Conservation (phyloP, 768 basidiomycete genomes). For the Lyophyllum atratum region DNA sequence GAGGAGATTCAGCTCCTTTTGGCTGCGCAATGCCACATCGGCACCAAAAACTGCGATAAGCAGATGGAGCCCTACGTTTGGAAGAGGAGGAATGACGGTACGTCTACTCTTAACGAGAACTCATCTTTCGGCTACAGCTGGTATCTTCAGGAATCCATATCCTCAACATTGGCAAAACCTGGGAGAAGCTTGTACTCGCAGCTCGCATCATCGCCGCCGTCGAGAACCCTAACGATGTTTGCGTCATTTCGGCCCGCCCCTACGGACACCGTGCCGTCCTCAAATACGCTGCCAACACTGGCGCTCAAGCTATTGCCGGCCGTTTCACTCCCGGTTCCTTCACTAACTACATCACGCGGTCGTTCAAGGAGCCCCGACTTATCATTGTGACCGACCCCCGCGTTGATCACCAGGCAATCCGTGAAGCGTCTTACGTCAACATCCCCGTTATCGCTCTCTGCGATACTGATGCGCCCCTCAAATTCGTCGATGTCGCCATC, state of each 20-base stretch:
- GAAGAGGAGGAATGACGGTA: slow-evolving; percentile 95
- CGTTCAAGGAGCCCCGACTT: slow-evolving; percentile 99
- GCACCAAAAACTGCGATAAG: slow-evolving; percentile 99
- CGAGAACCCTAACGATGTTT: slow-evolving; percentile 97
- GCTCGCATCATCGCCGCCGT: slow-evolving; percentile 97
- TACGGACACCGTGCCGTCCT: slow-evolving; percentile 99
- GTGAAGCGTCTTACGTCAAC: slow-evolving; percentile 99
- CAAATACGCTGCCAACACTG: slow-evolving; percentile 97
- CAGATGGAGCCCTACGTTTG: slow-evolving; percentile 98
- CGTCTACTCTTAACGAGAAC: slow-evolving; percentile 29
- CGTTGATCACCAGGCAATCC: slow-evolving; percentile 99
- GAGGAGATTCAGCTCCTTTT: slow-evolving; percentile 96
- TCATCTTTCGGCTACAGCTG: slow-evolving; percentile 7
- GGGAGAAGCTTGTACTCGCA: slow-evolving; percentile 98
- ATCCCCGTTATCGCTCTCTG: slow-evolving; percentile 99
- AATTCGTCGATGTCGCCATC: slow-evolving; percentile 98
- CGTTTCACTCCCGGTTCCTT: slow-evolving; percentile 99
- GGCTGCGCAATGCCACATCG: slow-evolving; percentile 95
- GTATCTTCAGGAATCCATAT: slow-evolving; percentile 82
- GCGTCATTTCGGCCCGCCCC: slow-evolving; percentile 96
- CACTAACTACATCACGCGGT: slow-evolving; percentile 99
- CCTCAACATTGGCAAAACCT: slow-evolving; percentile 98
- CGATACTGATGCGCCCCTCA: slow-evolving; percentile 97
- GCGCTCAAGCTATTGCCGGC: slow-evolving; percentile 97
- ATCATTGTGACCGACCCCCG: slow-evolving; percentile 99